Conservation (phyloP, 192 early-diverging fungal genomes). For the Lobosporangium transversale region DNA sequence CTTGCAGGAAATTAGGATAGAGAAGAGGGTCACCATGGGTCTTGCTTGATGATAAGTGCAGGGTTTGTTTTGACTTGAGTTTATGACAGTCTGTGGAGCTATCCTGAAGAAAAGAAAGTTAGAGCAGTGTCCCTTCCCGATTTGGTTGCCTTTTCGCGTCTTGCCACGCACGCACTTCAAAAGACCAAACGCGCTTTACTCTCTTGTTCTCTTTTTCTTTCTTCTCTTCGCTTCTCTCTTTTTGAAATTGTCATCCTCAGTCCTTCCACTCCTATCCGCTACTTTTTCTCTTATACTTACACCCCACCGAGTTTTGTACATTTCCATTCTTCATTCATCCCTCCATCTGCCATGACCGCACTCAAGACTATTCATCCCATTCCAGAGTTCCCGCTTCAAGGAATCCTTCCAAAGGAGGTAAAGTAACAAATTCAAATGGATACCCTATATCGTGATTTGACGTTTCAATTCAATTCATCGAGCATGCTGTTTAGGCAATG, state of each 20-base stretch:
- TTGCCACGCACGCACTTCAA: not conserved
- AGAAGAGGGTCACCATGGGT: too few relatives aligned
- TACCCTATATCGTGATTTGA: too few relatives aligned
- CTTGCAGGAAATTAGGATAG: too few relatives aligned
- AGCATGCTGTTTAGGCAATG: too few relatives aligned
- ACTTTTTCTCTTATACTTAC: not conserved
- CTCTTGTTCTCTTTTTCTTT: not conserved
- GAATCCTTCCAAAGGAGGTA: slow-evolving; percentile 61
- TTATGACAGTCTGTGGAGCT: too few relatives aligned
- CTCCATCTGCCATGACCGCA: slow-evolving; percentile 36
- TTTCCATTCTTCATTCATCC: not conserved
- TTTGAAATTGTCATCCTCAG: not conserved
- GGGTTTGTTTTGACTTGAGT: too few relatives aligned
- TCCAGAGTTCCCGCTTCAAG: slow-evolving; percentile 55
- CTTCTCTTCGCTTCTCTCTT: not conserved
- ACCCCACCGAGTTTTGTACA: slow-evolving; percentile 11
- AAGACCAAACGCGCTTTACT: not conserved
- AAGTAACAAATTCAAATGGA: too few relatives aligned
- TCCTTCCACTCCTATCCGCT: not conserved
- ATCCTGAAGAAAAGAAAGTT: not conserved
- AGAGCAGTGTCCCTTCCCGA: not conserved
- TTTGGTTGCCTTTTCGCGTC: not conserved
- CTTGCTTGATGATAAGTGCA: too few relatives aligned
- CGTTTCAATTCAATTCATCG: too few relatives aligned
- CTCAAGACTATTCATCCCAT: slow-evolving; percentile 55